A percentile compares a stretch with the other conserved stretches of the same genome.
Conservation (phyloP, 257 asterid species). For the Solanum lignicaule region DNA sequence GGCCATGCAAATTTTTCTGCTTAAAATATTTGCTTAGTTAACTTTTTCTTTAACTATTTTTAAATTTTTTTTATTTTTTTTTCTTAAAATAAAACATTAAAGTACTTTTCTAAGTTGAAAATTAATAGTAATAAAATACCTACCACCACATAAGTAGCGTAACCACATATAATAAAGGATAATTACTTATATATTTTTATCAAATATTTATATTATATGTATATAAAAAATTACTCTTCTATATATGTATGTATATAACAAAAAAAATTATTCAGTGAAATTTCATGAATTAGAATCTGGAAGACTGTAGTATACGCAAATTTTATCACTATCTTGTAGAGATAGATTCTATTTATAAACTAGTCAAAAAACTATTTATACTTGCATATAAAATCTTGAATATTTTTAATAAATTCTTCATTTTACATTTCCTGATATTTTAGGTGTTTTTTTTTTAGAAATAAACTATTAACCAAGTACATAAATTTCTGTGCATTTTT, state of each 20-base stretch:
- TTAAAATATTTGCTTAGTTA: background rate
- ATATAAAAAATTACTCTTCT: too few relatives aligned
- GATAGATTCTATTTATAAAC: too few relatives aligned
- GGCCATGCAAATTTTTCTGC: background rate
- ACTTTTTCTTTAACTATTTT: background rate
- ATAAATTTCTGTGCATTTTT: background rate
- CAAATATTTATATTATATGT: background rate
- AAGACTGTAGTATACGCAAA: fast-evolving
- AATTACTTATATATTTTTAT: background rate
- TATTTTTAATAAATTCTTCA: background rate
- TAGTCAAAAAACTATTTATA: background rate
- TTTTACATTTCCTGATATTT: background rate
- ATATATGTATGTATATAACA: background rate
- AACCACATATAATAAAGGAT: background rate
- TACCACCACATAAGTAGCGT: too few relatives aligned
- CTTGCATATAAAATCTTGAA: background rate
- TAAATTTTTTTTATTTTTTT: background rate
- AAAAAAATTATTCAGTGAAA: too few relatives aligned
- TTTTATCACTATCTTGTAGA: fast-evolving
- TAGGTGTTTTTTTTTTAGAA: background rate
- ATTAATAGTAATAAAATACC: background rate
- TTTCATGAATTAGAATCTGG: too few relatives aligned
- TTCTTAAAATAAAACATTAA: background rate
- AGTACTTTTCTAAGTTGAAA: background rate
- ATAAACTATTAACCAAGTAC: background rate